phyloP scores from a whole-genome alignment of 129 eudicot genomes.

The Gnaphalium uliginosum region DNA sequence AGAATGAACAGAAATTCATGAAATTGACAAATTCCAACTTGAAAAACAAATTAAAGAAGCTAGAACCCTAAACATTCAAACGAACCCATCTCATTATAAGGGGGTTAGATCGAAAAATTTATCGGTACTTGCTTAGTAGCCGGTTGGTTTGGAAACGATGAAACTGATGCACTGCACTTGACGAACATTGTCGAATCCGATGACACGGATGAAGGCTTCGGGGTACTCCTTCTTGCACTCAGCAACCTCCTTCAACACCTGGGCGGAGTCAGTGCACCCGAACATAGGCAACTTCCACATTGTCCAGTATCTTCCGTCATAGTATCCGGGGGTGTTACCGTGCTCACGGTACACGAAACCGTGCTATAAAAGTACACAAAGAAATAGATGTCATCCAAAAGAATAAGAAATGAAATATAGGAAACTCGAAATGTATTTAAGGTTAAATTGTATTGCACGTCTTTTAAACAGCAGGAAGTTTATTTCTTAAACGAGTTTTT shows the following conservation, averaged over 20 bases:
- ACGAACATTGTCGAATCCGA: slow-evolving; percentile 76
- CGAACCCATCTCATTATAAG: slow-evolving; percentile 16
- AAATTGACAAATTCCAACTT: slow-evolving; percentile 20
- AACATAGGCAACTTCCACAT: slow-evolving; percentile 94
- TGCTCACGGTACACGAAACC: slow-evolving; percentile 60
- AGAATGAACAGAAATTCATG: slow-evolving; percentile 12
- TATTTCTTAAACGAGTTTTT: not conserved
- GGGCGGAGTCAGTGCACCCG: slow-evolving; percentile 66
- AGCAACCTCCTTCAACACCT: slow-evolving; percentile 47
- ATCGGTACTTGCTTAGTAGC: slow-evolving; percentile 25
- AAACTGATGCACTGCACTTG: slow-evolving; percentile 84
- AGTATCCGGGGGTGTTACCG: slow-evolving; percentile 60
- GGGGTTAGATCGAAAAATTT: slow-evolving; percentile 22
- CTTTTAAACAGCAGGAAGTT: too few relatives aligned
- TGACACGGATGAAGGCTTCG: slow-evolving; percentile 48
- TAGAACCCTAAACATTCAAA: slow-evolving; percentile 35
- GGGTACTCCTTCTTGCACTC: slow-evolving; percentile 65
- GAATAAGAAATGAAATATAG: not conserved
- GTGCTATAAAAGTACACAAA: slow-evolving; percentile 18
- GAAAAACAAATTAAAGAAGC: slow-evolving; percentile 14
- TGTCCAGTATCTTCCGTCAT: slow-evolving; percentile 85
- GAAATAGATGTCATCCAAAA: not conserved
- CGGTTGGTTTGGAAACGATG: slow-evolving; percentile 57
- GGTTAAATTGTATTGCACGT: not conserved
- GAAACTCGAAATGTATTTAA: too few relatives aligned